Evolutionary conservation across 768 basidiomycete genomes (phyloP), one percentile per base, ranked within the genome.

Genomic region (Phaeotremella skinneri): DNA sequence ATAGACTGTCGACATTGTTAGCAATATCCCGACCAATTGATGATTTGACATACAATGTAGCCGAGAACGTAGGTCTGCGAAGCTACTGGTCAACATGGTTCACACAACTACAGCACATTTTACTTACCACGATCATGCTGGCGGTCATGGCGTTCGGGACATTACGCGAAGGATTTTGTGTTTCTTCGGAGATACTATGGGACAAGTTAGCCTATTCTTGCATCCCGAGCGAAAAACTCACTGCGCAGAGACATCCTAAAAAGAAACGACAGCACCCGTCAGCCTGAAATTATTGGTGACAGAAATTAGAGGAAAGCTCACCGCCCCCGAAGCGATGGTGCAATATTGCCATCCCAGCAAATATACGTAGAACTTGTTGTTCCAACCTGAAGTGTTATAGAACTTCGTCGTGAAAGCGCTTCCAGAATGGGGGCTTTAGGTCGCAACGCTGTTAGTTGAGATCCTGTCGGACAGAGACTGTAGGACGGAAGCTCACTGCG

Each of bases 111-210:
- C 64, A 64, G 23, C 59, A 69, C n/a, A n/a, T n/a, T n/a, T n/a
- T n/a, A 64, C 64, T 64, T 42, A 71, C 69, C 6, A 63, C 29
- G 6, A 68, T 55, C 42, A 72, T 64, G 3, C 72, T 61, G 20
- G 56, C 65, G 14, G 64, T 51, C 76, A 79, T 78, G 14, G 78
- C 79, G 21, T 78, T 65, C 11, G 79, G 79, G 0, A 80, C 79
- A 26, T 76, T 76, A 30, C 78, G 34, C 1, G 75, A 65, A 3
- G 79, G 79, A 30, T 69, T 68, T 56, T 75, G 73, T 13, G 78
- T 78, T 50, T 80, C 79, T 58, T 80, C 79, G 0, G 79, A 76
- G 60, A 80, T 74, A 56, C 71, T 73, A n/a, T n/a, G n/a, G 26
- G 7, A 17, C 31, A 29, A 60, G 51, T 54, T 42, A 53, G 37